These are phyloP conservation scores for Perkinsus olseni DNA, from an alignment of 169 alveolate species.

Conservation along the genomic window DNA sequence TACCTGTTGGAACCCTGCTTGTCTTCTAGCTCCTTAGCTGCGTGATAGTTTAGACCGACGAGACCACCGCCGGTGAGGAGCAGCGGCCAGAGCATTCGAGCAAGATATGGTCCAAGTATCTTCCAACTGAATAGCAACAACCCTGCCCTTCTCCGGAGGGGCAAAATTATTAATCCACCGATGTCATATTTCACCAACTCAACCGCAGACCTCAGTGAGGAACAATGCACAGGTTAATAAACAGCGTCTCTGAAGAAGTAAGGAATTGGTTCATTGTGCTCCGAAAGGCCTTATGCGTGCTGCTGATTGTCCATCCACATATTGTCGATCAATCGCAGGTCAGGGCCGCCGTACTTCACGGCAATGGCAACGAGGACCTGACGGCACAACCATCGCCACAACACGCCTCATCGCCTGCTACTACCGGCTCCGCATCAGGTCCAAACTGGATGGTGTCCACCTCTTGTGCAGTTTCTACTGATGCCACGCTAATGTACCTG, in stretches of 20 bases:
- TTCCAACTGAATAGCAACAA: background rate
- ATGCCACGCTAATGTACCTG: background rate
- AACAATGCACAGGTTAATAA: background rate
- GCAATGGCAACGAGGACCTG: background rate
- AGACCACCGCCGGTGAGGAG: background rate
- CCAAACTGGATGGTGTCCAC: background rate
- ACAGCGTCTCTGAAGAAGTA: background rate
- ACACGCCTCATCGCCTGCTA: background rate
- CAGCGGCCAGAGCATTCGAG: background rate
- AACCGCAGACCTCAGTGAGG: background rate
- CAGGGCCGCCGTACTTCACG: background rate
- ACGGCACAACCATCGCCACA: background rate
- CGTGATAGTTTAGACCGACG: background rate
- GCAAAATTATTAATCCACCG: no score
- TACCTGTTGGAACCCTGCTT: background rate
- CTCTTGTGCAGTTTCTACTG: background rate
- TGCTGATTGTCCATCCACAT: background rate
- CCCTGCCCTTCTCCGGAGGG: no score
- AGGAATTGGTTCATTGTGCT: background rate
- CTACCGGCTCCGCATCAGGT: background rate
- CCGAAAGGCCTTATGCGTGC: background rate
- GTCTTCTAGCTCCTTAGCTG: background rate
- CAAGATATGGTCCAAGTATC: background rate
- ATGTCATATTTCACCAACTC: background rate
- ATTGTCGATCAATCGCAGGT: background rate